Percentiles rank a stretch among this genome's conserved stretches.
Conservation (phyloP, 768 basidiomycete species). For the Hirschioporus abietinus region DNA sequence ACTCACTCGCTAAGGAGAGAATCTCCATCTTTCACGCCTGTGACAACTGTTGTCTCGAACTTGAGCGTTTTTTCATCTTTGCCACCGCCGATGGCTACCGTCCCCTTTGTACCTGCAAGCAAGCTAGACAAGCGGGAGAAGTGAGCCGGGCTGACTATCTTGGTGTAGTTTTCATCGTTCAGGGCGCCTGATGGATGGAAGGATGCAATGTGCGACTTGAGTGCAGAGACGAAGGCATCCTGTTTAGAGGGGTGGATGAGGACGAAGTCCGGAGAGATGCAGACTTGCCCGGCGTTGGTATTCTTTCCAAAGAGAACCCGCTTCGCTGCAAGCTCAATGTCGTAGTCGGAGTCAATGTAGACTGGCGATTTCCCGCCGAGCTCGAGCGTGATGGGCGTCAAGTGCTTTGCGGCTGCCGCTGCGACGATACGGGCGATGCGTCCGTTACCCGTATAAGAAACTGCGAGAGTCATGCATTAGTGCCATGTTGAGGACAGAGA, state of each 20-base stretch:
- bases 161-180: slow-evolving; percentile 6
- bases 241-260: slow-evolving; percentile 8
- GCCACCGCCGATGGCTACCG: slow-evolving; percentile 26
- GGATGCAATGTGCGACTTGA: slow-evolving; percentile 6
- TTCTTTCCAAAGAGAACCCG: slow-evolving; percentile 26
- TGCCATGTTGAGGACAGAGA: not conserved
- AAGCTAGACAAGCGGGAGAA: slow-evolving; percentile 7
- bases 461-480: slow-evolving; percentile 3
- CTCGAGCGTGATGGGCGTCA: slow-evolving; percentile 41
- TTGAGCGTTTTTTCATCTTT: slow-evolving; percentile 15
- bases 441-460: slow-evolving; percentile 34
- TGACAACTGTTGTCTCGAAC: slow-evolving; percentile 28
- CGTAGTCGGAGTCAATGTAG: slow-evolving; percentile 35
- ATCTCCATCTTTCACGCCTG: slow-evolving; percentile 25
- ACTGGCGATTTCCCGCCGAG: slow-evolving; percentile 28
- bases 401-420: slow-evolving; percentile 35
- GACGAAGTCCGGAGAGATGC: slow-evolving; percentile 11
- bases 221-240: slow-evolving; percentile 19
- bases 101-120: slow-evolving; percentile 17
- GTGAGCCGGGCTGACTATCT: slow-evolving; percentile 11
- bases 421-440: slow-evolving; percentile 35
- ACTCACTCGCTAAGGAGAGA: slow-evolving; percentile 27
- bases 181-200: slow-evolving; percentile 12
- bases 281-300: slow-evolving; percentile 24
- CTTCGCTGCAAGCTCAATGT: slow-evolving; percentile 20